phyloP scores from a whole-genome alignment of 1,139 yeast species.

The Wickerhamomyces sp. region DNA sequence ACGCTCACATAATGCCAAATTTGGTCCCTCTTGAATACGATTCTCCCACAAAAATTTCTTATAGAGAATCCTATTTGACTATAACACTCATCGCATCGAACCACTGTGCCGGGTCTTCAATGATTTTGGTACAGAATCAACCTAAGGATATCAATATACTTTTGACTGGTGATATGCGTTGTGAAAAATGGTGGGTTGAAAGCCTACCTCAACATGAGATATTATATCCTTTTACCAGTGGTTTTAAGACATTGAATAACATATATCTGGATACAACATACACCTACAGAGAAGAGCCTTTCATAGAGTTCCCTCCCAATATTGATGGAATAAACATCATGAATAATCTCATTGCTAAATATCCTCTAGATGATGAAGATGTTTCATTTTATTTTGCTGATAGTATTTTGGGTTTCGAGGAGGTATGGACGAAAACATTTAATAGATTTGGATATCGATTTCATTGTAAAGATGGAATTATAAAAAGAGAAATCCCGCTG shows the following conservation, averaged over 20 bases:
- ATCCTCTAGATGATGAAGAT: conserved; percentile 35
- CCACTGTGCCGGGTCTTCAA: conserved; percentile 62
- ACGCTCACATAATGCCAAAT: conserved; percentile 25
- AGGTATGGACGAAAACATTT: conserved; percentile 43
- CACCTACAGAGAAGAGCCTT: conserved; percentile 47
- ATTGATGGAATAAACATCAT: conserved; percentile 37
- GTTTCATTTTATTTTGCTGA: conserved; percentile 41
- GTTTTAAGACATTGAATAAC: conserved; percentile 35
- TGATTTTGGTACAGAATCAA: conserved; percentile 48
- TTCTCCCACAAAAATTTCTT: conserved; percentile 22
- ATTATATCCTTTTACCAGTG: conserved; percentile 41
- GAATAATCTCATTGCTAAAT: conserved; percentile 32
- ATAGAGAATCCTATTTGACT: conserved; percentile 10
- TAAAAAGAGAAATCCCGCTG: conserved; percentile 13
- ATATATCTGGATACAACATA: conserved; percentile 58
- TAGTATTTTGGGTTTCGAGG: conserved; percentile 51
- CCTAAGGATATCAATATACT: conserved; percentile 33
- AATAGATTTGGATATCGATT: conserved; percentile 31
- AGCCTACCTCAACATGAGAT: conserved; percentile 35
- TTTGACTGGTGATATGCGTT: conserved; percentile 57
- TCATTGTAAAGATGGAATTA: conserved; percentile 30
- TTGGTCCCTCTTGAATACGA: conserved; percentile 28
- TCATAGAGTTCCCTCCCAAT: conserved; percentile 40
- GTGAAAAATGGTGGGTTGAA: conserved; percentile 51
- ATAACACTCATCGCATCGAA: conserved; percentile 38